A percentile compares a stretch with the other conserved stretches of the same genome.
phyloP scores from a whole-genome alignment of 1,139 yeast genomes.

The Lodderomyces theae region DNA sequence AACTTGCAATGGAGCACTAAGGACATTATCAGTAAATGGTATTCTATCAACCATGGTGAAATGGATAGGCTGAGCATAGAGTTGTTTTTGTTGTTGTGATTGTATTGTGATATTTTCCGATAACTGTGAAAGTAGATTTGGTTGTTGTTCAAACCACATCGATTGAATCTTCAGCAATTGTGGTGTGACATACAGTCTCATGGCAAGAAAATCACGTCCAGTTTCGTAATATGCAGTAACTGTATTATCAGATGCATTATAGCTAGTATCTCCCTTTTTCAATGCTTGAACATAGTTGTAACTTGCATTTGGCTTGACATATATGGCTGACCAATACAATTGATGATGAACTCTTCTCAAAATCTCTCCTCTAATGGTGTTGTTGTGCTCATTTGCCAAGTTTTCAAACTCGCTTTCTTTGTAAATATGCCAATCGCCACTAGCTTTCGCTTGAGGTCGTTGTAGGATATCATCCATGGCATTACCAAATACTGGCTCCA shows the following conservation, averaged over 20 bases:
- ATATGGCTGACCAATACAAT: constrained; percentile 43
- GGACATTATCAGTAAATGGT: constrained; percentile 49
- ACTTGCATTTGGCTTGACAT: constrained; percentile 40
- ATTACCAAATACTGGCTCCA: constrained; percentile 34
- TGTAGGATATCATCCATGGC: constrained; percentile 15
- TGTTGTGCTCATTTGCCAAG: constrained; percentile 31
- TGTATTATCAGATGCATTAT: constrained; percentile 27
- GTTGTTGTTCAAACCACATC: constrained; percentile 11
- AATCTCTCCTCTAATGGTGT: constrained; percentile 31
- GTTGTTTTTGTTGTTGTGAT: constrained; percentile 16
- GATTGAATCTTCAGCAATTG: constrained; percentile 11
- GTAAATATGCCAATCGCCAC: constrained; percentile 45
- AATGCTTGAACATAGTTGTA: constrained; percentile 29
- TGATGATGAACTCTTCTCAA: constrained; percentile 42
- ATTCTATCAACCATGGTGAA: constrained; percentile 45
- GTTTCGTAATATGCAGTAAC: constrained; percentile 35
- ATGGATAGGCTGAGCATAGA: constrained; percentile 34
- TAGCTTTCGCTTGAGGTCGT: constrained; percentile 18
- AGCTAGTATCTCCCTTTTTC: constrained; percentile 22
- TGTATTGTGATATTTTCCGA: constrained; percentile 10
- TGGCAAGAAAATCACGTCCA: constrained; percentile 34
- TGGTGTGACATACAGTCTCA: constrained; percentile 14
- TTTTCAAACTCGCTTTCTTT: constrained; percentile 26
- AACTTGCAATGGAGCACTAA: constrained; percentile 66
- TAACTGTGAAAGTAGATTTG: constrained; percentile 8